Base-by-base conservation (phyloP, 2,329 filamentous ascomycete genomes). In the Penicillium frequentans region DNA sequence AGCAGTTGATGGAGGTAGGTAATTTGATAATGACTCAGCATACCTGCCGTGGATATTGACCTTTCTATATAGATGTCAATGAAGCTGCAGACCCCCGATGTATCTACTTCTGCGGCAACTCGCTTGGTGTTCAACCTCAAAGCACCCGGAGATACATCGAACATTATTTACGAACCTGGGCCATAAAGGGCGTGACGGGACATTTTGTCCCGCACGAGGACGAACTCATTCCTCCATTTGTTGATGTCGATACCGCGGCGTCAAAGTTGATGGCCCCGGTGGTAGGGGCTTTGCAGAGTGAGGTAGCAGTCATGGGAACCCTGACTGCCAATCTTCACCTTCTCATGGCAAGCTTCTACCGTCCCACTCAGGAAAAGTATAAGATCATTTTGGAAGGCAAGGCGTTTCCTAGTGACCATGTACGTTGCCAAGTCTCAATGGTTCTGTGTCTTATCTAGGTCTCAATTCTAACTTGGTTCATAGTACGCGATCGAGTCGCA, bases 331-430 rank as follows among this genome's bases (percentile, higher is more conserved):
- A 96, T 72, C 72, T 96, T 58, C 91, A 96, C 72, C 74, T 96
- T 16, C 79, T 95, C 68, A 86, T 96, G 87, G 87, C 89, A 8
- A 90, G 88, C 74, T 96, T 96, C 76, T 96, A 93, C 76, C 81
- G 78, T 52, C 91, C 91, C 0, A 88, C 82, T 0, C 75, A 78
- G 47, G 78, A 83, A 69, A 81, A 76, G 39, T 88, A 89, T 77
- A 95, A 93, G 77, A 89, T 96, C 61, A 89, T 96, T 52, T 81
- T 93, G n/a, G 91, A 96, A 73, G 90, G 90, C 74, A 92, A 92
- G 70, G 91, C 92, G 0, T 96, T 96, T 65, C 93, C 92, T 0
- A 93, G 89, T 72, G 92, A 96, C 69, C 88, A 91, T 73, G 87
- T 87, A 79, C 65, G 82, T 69, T 23, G 43, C 5, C 11, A 13